Evolutionary conservation across 2,329 filamentous ascomycete genomes (phyloP).

Genomic region (Microsporum ferrugineum): DNA sequence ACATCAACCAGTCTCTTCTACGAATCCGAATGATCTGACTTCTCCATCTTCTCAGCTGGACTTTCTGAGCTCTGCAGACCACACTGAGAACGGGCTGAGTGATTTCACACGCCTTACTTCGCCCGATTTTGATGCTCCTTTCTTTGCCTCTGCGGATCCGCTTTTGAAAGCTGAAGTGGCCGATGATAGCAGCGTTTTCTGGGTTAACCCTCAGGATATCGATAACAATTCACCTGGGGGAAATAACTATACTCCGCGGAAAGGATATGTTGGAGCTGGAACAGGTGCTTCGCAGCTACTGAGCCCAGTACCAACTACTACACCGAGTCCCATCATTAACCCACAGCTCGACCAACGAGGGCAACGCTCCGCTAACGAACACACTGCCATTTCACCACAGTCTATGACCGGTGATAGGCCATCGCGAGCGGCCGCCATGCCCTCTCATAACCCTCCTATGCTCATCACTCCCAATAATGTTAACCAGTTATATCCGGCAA

Average conservation of each 20-base stretch:
- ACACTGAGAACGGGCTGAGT: constrained; percentile 16
- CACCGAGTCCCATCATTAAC: constrained; percentile 22
- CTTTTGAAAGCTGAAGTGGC: not conserved
- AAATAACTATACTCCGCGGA: not conserved
- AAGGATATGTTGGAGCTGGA: not conserved
- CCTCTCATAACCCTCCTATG: constrained; percentile 15
- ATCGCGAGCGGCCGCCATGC: constrained; percentile 7
- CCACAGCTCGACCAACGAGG: constrained; percentile 8
- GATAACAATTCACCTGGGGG: not conserved
- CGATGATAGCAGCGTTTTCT: constrained; percentile 1
- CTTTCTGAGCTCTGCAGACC: constrained; percentile 24
- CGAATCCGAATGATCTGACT: constrained; percentile 9
- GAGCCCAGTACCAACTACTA: constrained; percentile 24
- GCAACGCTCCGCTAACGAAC: not conserved
- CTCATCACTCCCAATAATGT: constrained; percentile 18
- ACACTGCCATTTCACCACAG: constrained; percentile 1
- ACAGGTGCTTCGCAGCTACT: constrained; percentile 23
- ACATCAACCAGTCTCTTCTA: not conserved
- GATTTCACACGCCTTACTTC: constrained; percentile 9
- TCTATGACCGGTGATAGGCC: constrained; percentile 6
- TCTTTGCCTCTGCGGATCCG: not conserved
- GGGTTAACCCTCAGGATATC: constrained; percentile 7
- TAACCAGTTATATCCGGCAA: constrained; percentile 18
- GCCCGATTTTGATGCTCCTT: constrained; percentile 3
- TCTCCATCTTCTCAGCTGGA: constrained; percentile 18